Evolutionary conservation across 768 basidiomycete species (phyloP).

Genomic region (Phlebiopsis flavidoalba): DNA sequence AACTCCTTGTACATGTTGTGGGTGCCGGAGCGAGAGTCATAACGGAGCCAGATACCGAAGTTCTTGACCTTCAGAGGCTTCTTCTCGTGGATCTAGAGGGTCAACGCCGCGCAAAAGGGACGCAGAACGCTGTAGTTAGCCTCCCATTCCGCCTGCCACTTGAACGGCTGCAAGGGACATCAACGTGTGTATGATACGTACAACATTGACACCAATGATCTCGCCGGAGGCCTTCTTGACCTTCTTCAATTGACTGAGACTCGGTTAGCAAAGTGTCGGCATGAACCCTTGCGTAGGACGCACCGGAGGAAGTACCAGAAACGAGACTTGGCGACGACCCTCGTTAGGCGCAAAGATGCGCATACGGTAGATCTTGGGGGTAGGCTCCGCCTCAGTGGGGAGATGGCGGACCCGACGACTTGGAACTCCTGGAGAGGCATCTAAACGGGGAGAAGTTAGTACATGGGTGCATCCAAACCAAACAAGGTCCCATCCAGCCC

Average conservation of each 20-base stretch:
- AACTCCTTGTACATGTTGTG: slow-evolving; percentile 99
- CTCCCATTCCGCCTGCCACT: slow-evolving; percentile 80
- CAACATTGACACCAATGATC: slow-evolving; percentile 97
- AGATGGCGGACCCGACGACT: slow-evolving; percentile 96
- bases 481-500: slow-evolving; percentile 29
- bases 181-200: slow-evolving; percentile 46
- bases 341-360: slow-evolving; percentile 99
- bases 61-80: slow-evolving; percentile 98
- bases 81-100: slow-evolving; percentile 89
- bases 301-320: slow-evolving; percentile 99
- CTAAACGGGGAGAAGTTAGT: slow-evolving; percentile 26
- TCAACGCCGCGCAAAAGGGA: slow-evolving; percentile 18
- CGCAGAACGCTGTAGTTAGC: slow-evolving; percentile 27
- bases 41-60: slow-evolving; percentile 99
- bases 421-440: slow-evolving; percentile 91
- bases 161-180: slow-evolving; percentile 63
- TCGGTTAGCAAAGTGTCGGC: neutral
- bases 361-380: slow-evolving; percentile 99
- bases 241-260: slow-evolving; percentile 87
- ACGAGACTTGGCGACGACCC: slow-evolving; percentile 96
- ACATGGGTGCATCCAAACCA: slow-evolving; percentile 17
- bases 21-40: slow-evolving; percentile 98
- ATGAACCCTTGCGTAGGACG: slow-evolving; percentile 18
- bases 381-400: slow-evolving; percentile 89
- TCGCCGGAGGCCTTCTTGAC: slow-evolving; percentile 99